These are phyloP conservation scores for Athelia sp. DNA, from an alignment of 1,284 basidiomycete species.

Conservation along the genomic window DNA sequence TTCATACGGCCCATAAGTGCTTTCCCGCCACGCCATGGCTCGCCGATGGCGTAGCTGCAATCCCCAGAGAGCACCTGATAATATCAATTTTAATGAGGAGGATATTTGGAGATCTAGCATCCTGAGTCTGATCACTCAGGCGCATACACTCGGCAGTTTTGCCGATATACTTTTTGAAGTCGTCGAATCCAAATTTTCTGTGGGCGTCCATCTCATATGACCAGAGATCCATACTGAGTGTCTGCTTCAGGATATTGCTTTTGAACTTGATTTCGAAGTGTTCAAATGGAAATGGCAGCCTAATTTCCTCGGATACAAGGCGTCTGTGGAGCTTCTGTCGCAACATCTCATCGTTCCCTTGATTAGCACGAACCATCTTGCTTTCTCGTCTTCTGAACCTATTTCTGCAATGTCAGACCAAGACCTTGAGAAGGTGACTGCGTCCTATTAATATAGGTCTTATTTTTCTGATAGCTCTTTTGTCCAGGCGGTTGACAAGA, in stretches of 20 bases:
- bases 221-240: not conserved
- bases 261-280: slow-evolving; percentile 48
- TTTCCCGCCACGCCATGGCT: slow-evolving; percentile 54
- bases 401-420: slow-evolving; percentile 46
- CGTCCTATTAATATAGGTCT: not conserved
- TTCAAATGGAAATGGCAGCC: slow-evolving; percentile 80
- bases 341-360: slow-evolving; percentile 71
- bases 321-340: slow-evolving; percentile 66
- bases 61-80: slow-evolving; percentile 8
- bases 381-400: slow-evolving; percentile 55
- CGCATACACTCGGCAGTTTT: slow-evolving; percentile 56
- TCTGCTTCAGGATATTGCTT: slow-evolving; percentile 53
- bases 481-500: slow-evolving; percentile 58
- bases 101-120: slow-evolving; percentile 52
- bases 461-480: not conserved
- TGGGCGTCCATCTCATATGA: slow-evolving; percentile 25
- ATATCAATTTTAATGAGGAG: slow-evolving; percentile 30
- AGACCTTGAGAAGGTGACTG: slow-evolving; percentile 61
- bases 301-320: slow-evolving; percentile 53
- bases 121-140: slow-evolving; percentile 46
- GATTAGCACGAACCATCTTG: slow-evolving; percentile 61
- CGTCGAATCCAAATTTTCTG: slow-evolving; percentile 53
- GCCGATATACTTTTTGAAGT: slow-evolving; percentile 53
- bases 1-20: slow-evolving; percentile 31
- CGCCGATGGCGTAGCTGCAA: slow-evolving; percentile 66